Percentiles rank a stretch among this genome's conserved stretches.
Evolutionary conservation across 345 rosid genomes (phyloP).

Genomic region (Dipteronia sinensis): DNA sequence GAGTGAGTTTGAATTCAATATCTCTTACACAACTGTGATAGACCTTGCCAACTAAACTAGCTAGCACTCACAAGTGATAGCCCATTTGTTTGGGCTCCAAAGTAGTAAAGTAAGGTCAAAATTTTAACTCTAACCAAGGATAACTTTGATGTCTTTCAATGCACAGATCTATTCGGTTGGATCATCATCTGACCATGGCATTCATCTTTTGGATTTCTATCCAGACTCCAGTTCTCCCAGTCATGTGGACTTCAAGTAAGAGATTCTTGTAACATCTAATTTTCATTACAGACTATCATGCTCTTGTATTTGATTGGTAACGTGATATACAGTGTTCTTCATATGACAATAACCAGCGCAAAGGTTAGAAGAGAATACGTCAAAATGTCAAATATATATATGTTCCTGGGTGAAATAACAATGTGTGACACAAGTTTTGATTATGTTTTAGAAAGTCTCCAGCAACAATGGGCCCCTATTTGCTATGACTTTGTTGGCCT

Average conservation of each 20-base stretch:
- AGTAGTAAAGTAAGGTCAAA: background rate
- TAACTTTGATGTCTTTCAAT: constrained; percentile 11
- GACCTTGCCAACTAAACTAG: background rate
- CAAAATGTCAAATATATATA: background rate
- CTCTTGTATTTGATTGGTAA: background rate
- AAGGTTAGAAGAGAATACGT: background rate
- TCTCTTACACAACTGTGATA: background rate
- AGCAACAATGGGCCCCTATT: background rate
- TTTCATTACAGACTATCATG: background rate
- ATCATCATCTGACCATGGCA: constrained; percentile 68
- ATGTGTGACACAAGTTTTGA: background rate
- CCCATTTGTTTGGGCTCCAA: too few relatives aligned
- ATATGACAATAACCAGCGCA: background rate
- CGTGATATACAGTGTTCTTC: background rate
- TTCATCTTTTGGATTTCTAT: constrained; percentile 89
- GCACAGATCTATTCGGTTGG: constrained; percentile 88
- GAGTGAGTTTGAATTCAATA: too few relatives aligned
- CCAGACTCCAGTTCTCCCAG: constrained; percentile 77
- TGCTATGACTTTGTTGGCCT: background rate
- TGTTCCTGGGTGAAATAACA: background rate
- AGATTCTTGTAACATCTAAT: background rate
- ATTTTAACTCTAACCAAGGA: constrained; percentile 1
- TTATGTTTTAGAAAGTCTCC: background rate
- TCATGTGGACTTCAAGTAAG: constrained; percentile 83
- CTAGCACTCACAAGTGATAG: background rate